Conservation (phyloP, 345 rosid genomes). For the Clausena lansium region DNA sequence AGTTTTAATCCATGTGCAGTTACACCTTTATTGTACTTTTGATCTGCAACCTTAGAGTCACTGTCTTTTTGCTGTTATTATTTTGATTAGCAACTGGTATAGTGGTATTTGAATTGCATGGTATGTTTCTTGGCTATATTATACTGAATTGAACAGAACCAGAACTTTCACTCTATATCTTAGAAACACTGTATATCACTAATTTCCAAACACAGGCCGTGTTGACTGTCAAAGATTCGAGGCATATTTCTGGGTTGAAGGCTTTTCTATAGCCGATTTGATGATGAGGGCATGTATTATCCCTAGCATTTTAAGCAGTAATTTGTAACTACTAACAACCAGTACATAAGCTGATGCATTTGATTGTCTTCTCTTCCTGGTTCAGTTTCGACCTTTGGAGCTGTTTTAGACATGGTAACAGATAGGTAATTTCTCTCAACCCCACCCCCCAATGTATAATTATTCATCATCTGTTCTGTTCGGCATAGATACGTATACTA, state of each 20-base stretch:
- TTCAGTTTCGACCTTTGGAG: slow-evolving; percentile 95
- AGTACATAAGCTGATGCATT: background rate
- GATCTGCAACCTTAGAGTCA: background rate
- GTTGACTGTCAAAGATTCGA: background rate
- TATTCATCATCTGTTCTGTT: too few species aligned
- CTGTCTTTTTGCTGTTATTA: background rate
- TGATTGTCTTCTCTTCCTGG: slow-evolving; percentile 14
- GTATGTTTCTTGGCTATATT: slow-evolving; percentile 4
- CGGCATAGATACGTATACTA: too few species aligned
- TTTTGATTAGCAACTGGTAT: background rate
- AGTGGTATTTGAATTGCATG: background rate
- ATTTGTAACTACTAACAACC: background rate
- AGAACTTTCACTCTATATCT: background rate
- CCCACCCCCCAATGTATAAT: too few species aligned
- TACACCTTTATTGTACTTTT: background rate
- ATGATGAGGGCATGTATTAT: too few species aligned
- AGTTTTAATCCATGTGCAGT: too few species aligned
- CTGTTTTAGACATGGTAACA: slow-evolving; percentile 94
- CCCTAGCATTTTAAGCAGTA: background rate
- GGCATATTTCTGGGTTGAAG: background rate
- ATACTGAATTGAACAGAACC: background rate
- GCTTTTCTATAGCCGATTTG: too few species aligned
- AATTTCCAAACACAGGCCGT: background rate
- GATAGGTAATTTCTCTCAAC: slow-evolving; percentile 55
- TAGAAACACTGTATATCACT: background rate